Conservation (phyloP, 805 yeast genomes). For the Priceomyces medius region DNA sequence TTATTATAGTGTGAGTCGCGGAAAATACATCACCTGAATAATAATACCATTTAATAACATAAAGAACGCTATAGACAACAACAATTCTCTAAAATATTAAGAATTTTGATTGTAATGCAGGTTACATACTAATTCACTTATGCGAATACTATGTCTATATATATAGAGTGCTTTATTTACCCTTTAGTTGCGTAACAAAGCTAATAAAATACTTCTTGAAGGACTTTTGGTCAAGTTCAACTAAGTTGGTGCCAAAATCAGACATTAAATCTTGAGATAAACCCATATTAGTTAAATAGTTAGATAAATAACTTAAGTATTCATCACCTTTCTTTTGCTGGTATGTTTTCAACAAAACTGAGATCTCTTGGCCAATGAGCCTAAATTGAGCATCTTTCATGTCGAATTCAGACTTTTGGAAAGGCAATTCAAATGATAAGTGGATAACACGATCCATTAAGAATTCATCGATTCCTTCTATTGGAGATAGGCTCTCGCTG, state of each 20-base stretch:
- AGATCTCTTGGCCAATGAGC: slow-evolving; percentile 70
- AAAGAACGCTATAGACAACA: background rate
- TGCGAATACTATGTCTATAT: slow-evolving; percentile 3
- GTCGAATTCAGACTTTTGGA: slow-evolving; percentile 63
- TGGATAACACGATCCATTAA: slow-evolving; percentile 67
- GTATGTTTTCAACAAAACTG: slow-evolving; percentile 64
- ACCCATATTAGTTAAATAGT: slow-evolving; percentile 55
- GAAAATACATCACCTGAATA: background rate
- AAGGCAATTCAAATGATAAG: slow-evolving; percentile 76
- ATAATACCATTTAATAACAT: background rate
- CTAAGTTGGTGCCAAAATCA: slow-evolving; percentile 62
- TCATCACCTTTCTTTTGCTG: slow-evolving; percentile 42
- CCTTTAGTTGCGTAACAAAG: slow-evolving; percentile 36
- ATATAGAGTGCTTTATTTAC: slow-evolving; percentile 12
- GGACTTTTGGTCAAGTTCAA: slow-evolving; percentile 54
- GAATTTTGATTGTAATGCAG: background rate
- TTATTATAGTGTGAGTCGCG: background rate
- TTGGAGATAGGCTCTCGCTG: slow-evolving; percentile 42
- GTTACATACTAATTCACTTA: background rate
- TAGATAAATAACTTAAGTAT: slow-evolving; percentile 47
- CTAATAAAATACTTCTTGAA: slow-evolving; percentile 69
- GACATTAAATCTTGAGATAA: slow-evolving; percentile 58
- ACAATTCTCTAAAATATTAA: background rate
- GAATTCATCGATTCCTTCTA: slow-evolving; percentile 71
- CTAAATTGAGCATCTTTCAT: slow-evolving; percentile 78